Percentiles rank a stretch among this genome's conserved stretches.
phyloP scores from a whole-genome alignment of 768 basidiomycete species.

The Suillus hirtellus region DNA sequence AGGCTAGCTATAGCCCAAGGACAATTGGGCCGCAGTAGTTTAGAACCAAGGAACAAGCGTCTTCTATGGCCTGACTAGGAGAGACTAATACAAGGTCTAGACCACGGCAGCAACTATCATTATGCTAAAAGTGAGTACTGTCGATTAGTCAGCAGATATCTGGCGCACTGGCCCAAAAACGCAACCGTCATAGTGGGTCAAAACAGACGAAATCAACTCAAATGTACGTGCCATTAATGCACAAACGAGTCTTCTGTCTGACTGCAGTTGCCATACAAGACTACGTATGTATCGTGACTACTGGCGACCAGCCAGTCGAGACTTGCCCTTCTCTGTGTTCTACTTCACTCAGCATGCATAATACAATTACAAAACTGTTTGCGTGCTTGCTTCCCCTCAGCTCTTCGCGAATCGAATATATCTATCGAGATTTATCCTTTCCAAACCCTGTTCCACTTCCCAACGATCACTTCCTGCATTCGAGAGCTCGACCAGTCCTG shows the following conservation, averaged over 20 bases:
- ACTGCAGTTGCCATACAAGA: background rate
- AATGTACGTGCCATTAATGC: background rate
- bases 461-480: background rate
- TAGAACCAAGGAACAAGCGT: too few species aligned
- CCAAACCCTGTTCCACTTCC: background rate
- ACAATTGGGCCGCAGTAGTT: too few species aligned
- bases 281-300: background rate
- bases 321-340: background rate
- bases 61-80: too few species aligned
- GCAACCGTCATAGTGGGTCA: too few species aligned
- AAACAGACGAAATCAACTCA: too few species aligned
- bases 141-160: too few species aligned
- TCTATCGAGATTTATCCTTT: background rate
- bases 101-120: too few species aligned
- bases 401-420: background rate
- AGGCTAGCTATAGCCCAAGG: too few species aligned
- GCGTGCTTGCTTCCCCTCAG: background rate
- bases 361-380: background rate
- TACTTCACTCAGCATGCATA: background rate
- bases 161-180: too few species aligned
- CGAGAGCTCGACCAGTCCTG: background rate
- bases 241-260: background rate
- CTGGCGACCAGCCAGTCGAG: background rate
- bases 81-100: too few species aligned
- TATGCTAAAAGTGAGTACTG: too few species aligned